Evolutionary conservation across 163 green algal species (phyloP).

Genomic region (Chlamydomonas reinhardtii): DNA sequence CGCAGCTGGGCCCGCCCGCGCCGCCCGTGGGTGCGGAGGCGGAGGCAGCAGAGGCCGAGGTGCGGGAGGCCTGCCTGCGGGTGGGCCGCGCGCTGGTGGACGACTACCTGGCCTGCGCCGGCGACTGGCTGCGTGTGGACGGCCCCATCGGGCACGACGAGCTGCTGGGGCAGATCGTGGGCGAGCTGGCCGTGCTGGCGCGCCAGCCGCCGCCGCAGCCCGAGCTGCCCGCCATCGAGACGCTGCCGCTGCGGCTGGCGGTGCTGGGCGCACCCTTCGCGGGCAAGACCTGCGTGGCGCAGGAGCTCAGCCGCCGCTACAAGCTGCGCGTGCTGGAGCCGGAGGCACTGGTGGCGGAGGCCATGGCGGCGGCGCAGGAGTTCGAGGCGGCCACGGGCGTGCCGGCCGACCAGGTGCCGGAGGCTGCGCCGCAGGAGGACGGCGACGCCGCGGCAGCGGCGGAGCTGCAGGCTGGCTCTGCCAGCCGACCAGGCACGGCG

Average conservation of each 20-base stretch:
- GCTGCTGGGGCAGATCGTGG: conserved; percentile 51
- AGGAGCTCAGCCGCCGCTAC: conserved; percentile 62
- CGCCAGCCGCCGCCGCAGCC: conserved; percentile 34
- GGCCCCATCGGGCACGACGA: conserved; percentile 51
- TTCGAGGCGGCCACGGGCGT: conserved; percentile 34
- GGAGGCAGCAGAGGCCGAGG: neutral
- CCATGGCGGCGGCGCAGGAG: conserved; percentile 55
- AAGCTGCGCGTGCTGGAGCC: conserved; percentile 69
- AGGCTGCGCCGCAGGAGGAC: neutral
- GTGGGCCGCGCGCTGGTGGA: conserved; percentile 48
- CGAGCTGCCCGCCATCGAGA: conserved; percentile 45
- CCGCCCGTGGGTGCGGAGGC: conserved; percentile 6
- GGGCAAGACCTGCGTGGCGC: conserved; percentile 76
- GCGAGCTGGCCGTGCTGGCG: conserved; percentile 41
- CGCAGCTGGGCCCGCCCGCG: conserved; percentile 38
- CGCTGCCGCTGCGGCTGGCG: conserved; percentile 56
- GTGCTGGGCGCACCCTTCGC: conserved; percentile 65
- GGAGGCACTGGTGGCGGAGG: conserved; percentile 66
- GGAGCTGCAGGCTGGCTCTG: neutral
- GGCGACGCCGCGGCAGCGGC: neutral
- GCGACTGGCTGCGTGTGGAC: conserved; percentile 51
- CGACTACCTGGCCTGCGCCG: conserved; percentile 63
- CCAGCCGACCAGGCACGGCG: neutral
- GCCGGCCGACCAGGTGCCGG: neutral
- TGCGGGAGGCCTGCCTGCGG: neutral